A percentile compares a stretch with the other conserved stretches of the same genome.
Conservation (phyloP, 306 rosid species). For the Cicer bijugum region DNA sequence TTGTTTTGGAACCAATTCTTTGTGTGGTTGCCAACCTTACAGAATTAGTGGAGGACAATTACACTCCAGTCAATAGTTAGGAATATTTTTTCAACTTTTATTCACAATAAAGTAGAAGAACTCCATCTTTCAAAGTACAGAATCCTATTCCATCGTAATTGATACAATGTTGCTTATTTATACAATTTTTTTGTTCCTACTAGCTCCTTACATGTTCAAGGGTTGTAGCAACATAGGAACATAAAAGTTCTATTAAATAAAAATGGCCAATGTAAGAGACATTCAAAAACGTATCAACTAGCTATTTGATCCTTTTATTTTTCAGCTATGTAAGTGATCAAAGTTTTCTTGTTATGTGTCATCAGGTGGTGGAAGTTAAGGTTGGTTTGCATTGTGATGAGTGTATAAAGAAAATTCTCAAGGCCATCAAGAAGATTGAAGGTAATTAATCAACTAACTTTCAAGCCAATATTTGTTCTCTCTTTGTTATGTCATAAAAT, state of each 20-base stretch:
- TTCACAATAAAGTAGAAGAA: constrained; percentile 34
- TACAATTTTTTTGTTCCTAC: constrained; percentile 3
- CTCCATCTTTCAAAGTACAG: constrained; percentile 49
- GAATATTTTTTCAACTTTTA: constrained; percentile 48
- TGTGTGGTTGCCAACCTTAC: constrained; percentile 51
- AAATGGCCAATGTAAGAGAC: constrained; percentile 62
- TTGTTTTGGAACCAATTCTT: constrained; percentile 15
- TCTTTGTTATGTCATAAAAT: neutral
- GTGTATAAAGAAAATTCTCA: constrained; percentile 85
- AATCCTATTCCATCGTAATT: constrained; percentile 55
- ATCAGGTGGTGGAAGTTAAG: constrained; percentile 84
- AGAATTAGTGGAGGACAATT: constrained; percentile 48
- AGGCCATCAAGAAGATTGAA: constrained; percentile 84
- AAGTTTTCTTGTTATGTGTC: neutral
- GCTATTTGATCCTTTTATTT: constrained; percentile 3
- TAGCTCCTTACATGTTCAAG: neutral
- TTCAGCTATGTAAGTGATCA: constrained; percentile 25
- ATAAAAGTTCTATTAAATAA: neutral
- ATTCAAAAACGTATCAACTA: neutral
- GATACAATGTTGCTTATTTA: neutral
- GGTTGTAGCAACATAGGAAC: neutral
- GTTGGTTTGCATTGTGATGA: constrained; percentile 84
- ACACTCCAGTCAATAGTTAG: constrained; percentile 37
- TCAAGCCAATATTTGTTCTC: neutral
- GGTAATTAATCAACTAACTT: constrained; percentile 45